Evolutionary conservation across 495 filamentous ascomycete genomes (phyloP).

Genomic region (Penicillium flavigenum): DNA sequence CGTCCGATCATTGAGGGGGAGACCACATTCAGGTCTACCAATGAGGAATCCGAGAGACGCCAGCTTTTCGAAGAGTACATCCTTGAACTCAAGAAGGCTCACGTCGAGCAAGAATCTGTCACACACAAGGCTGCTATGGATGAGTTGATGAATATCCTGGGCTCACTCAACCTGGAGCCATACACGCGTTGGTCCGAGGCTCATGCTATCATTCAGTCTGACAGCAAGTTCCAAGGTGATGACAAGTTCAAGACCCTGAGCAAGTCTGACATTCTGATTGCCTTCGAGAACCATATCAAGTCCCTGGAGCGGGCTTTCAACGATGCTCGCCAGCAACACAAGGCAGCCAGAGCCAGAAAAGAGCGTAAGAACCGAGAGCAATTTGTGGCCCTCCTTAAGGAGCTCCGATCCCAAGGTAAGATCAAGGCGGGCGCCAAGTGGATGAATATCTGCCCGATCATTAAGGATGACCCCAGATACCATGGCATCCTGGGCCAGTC

Average conservation of each 20-base stretch:
- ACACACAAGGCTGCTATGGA: slow-evolving; percentile 81
- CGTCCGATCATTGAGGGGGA: slow-evolving; percentile 93
- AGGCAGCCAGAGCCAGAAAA: slow-evolving; percentile 71
- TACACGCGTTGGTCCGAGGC: slow-evolving; percentile 96
- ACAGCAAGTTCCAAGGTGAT: slow-evolving; percentile 77
- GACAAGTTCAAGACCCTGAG: slow-evolving; percentile 84
- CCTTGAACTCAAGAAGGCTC: slow-evolving; percentile 72
- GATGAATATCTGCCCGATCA: slow-evolving; percentile 74
- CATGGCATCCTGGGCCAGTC: slow-evolving; percentile 78
- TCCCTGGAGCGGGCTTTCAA: slow-evolving; percentile 85
- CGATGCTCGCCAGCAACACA: slow-evolving; percentile 82
- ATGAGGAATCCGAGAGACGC: slow-evolving; percentile 82
- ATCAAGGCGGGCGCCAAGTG: slow-evolving; percentile 91
- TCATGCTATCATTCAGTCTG: slow-evolving; percentile 74
- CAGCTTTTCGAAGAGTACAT: slow-evolving; percentile 96
- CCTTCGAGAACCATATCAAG: slow-evolving; percentile 95
- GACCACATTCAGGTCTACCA: slow-evolving; percentile 89
- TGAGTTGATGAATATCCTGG: slow-evolving; percentile 76
- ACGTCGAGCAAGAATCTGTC: slow-evolving; percentile 69
- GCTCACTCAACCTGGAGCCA: slow-evolving; percentile 81
- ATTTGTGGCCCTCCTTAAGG: slow-evolving; percentile 69
- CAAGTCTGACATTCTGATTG: slow-evolving; percentile 86
- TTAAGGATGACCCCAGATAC: slow-evolving; percentile 83
- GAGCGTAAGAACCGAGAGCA: slow-evolving; percentile 83
- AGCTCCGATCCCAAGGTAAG: slow-evolving; percentile 72